Percentiles rank a stretch among this genome's conserved stretches.
These are phyloP conservation scores for Saccharomyces pastorianus DNA, from an alignment of 1,139 yeast species.

Conservation along the genomic window DNA sequence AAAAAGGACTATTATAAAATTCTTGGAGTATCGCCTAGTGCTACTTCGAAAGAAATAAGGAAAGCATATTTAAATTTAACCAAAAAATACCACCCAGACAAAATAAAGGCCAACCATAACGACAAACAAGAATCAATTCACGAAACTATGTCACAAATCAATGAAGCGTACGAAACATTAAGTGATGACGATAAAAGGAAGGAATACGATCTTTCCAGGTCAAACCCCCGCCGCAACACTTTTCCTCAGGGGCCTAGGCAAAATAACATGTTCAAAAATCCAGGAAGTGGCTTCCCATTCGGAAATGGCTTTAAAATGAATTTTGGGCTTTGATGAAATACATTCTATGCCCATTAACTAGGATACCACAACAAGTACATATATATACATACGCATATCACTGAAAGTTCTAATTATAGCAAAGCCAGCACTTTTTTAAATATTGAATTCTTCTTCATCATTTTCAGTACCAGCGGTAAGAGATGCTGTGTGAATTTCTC, in stretches of 20 bases:
- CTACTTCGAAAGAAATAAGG: conserved; percentile 66
- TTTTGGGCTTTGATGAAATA: conserved; percentile 5
- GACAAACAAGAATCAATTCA: conserved; percentile 74
- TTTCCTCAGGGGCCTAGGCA: neutral
- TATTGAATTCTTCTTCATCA: conserved; percentile 21
- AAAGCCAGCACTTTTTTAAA: neutral
- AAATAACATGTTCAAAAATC: neutral
- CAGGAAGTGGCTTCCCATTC: conserved; percentile 8
- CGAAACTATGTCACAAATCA: conserved; percentile 81
- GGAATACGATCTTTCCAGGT: conserved; percentile 49
- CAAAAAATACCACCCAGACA: conserved; percentile 85
- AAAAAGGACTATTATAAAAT: conserved; percentile 76
- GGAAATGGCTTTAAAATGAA: conserved; percentile 6
- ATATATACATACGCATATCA: neutral
- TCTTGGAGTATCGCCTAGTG: conserved; percentile 58
- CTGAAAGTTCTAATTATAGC: conserved; percentile 1
- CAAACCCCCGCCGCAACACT: conserved; percentile 6
- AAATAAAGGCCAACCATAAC: conserved; percentile 54
- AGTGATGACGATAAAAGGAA: conserved; percentile 57
- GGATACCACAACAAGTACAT: neutral
- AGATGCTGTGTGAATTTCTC: conserved; percentile 40
- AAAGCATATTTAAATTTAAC: conserved; percentile 76
- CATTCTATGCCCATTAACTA: neutral
- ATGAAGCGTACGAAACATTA: conserved; percentile 84
- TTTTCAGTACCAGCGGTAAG: conserved; percentile 28